Evolutionary conservation across 2,329 filamentous ascomycete genomes (phyloP).

Genomic region (Calcarisporium arbuscula): DNA sequence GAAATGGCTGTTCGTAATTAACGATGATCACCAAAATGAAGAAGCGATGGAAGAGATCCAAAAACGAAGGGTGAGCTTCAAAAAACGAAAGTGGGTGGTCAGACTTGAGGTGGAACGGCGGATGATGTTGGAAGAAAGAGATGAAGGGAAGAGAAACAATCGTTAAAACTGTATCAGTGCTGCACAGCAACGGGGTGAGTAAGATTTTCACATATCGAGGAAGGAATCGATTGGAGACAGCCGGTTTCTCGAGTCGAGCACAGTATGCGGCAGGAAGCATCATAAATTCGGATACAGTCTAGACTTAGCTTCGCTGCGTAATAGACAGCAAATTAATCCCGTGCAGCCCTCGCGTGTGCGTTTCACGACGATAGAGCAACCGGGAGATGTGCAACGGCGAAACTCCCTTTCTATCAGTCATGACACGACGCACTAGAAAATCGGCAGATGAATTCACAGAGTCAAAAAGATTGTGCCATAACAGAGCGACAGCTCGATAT

Average conservation of each 20-base stretch:
- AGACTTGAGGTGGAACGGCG: conserved; percentile 15
- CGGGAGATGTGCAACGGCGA: too few species aligned
- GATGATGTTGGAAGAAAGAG: conserved; percentile 11
- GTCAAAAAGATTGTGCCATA: neutral
- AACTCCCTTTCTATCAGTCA: too few species aligned
- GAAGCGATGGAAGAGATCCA: conserved; percentile 19
- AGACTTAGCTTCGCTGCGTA: too few species aligned
- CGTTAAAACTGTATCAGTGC: conserved; percentile 1
- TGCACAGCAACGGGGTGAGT: conserved; percentile 5
- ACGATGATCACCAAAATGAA: conserved; percentile 25
- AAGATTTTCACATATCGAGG: neutral
- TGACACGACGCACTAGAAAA: too few species aligned
- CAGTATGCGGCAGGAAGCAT: too few species aligned
- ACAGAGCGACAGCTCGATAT: neutral
- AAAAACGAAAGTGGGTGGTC: conserved; percentile 17
- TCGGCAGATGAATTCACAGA: too few species aligned
- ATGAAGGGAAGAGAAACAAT: conserved; percentile 1
- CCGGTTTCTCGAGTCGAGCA: too few species aligned
- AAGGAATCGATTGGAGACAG: conserved; percentile 1
- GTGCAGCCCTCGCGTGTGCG: too few species aligned
- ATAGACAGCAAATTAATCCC: too few species aligned
- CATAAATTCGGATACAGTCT: too few species aligned
- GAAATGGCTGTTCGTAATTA: conserved; percentile 21
- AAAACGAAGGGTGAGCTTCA: conserved; percentile 22
- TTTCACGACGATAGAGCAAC: too few species aligned